Evolutionary conservation across 140 eudicot species (phyloP).

Genomic region (Bidens hawaiensis): DNA sequence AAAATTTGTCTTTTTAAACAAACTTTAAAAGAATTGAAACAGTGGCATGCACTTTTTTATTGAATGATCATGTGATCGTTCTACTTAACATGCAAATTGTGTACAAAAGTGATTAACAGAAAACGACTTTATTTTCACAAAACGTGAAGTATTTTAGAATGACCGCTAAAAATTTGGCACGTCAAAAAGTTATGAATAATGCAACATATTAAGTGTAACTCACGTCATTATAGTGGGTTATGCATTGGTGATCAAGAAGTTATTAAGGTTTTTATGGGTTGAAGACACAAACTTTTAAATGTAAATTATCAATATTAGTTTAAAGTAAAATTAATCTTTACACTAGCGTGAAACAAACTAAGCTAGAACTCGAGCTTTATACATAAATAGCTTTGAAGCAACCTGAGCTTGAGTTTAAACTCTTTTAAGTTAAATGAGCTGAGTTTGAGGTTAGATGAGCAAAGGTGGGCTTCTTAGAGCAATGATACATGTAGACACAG

Average conservation of each 20-base stretch:
- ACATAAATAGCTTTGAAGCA: background rate
- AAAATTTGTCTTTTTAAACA: background rate
- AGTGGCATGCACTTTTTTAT: background rate
- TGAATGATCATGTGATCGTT: slow-evolving; percentile 15
- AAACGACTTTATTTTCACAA: slow-evolving; percentile 3
- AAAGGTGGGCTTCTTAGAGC: too few species aligned
- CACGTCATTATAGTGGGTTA: slow-evolving; percentile 14
- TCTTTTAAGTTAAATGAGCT: background rate
- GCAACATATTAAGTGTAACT: slow-evolving; percentile 4
- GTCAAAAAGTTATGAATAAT: background rate
- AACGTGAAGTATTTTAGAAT: slow-evolving; percentile 6
- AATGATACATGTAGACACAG: too few species aligned
- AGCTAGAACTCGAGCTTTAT: background rate
- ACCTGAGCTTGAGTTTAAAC: background rate
- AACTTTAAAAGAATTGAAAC: background rate
- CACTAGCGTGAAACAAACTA: too few species aligned
- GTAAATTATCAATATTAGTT: too few species aligned
- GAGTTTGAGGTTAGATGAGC: background rate
- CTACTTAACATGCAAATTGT: slow-evolving; percentile 13
- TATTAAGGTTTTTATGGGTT: too few species aligned
- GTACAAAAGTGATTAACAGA: slow-evolving; percentile 7
- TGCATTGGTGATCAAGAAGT: background rate
- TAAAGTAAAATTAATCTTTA: too few species aligned
- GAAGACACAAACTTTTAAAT: too few species aligned
- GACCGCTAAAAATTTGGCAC: slow-evolving; percentile 11